Evolutionary conservation across 1,284 basidiomycete genomes (phyloP), one percentile per base, ranked within the genome.

Genomic region (Ustilago xerochloae): DNA sequence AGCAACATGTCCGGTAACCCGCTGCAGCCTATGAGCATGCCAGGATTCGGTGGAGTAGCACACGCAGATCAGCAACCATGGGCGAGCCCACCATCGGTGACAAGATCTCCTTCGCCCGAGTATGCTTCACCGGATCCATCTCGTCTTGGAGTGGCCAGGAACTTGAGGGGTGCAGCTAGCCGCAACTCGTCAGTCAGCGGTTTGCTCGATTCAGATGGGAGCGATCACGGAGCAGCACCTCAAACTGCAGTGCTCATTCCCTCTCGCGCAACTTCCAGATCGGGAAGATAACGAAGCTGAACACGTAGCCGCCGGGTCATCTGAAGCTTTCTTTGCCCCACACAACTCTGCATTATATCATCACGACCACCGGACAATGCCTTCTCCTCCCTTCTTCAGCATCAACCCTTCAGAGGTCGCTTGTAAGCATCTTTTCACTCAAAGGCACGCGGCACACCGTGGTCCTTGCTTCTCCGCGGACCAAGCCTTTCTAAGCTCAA

Each of bases 201-300:
- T 6, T 30, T 64, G 35, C 38, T 70, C 30, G 67, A 64, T 18
- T 70, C 61, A 28, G 67, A 70, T 35, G 67, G 67, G n/a, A 69
- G 66, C 53, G 66, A 69, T 54, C 56, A 56, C 15, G 61, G 60
- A 30, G 29, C 55, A 8, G 36, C 48, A 20, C 33, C 59, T 30
- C 50, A 54, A 2, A 68, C 59, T 20, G 56, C 56, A 1, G 57
- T 69, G 48, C 38, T 69, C 33, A 45, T 69, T 6, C 66, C 61
- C 3, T 39, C 39, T n/a, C 55, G 66, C 26, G 47, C 51, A 9
- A 55, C 61, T n/a, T 63, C 61, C 13, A 46, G 26, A n/a, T n/a
- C n/a, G 12, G 26, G 0, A 3, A 35, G 43, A 30, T 63, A 33
- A 55, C 22, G 28, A 5, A 15, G 24, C 32, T 15, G 33, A 36